A percentile compares a stretch with the other conserved stretches of the same genome.
These are phyloP conservation scores for Lentinula detonsa DNA, from an alignment of 768 basidiomycete genomes.

Conservation along the genomic window DNA sequence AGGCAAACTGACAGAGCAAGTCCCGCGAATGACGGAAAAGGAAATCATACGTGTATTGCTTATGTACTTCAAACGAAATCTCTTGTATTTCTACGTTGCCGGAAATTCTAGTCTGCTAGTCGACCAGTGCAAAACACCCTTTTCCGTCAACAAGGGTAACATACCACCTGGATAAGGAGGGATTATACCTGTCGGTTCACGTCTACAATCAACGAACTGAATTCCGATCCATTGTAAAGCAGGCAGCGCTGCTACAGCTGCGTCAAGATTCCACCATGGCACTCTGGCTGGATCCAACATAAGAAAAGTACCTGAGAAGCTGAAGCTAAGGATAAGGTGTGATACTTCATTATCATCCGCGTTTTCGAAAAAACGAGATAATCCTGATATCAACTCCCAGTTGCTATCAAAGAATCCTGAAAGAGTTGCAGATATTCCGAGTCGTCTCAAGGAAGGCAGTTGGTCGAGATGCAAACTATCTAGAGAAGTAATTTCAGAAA, in stretches of 20 bases:
- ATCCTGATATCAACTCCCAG: not conserved
- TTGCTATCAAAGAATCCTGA: not conserved
- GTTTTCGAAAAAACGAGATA: not conserved
- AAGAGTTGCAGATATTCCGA: not conserved
- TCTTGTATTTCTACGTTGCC: not conserved
- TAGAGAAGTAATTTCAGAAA: not conserved
- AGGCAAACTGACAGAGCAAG: not conserved
- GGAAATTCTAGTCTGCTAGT: conserved; percentile 2
- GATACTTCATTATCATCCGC: not conserved
- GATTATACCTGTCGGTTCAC: not conserved
- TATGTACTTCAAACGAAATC: not conserved
- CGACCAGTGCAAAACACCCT: not conserved
- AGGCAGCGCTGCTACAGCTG: not conserved
- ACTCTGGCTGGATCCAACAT: not conserved
- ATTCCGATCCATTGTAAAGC: not conserved
- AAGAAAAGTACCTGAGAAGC: not conserved
- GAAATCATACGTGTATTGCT: not conserved
- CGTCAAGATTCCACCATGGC: not conserved
- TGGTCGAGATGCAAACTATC: not conserved
- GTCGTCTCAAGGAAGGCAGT: conserved; percentile 1
- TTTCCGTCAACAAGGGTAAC: not conserved
- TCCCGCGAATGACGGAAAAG: not conserved
- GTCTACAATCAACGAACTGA: conserved; percentile 1
- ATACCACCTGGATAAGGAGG: not conserved
- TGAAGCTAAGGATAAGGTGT: not conserved